A percentile compares a stretch with the other conserved stretches of the same genome.
Conservation (phyloP, 2,329 filamentous ascomycete species). For the Balansia obtecta region DNA sequence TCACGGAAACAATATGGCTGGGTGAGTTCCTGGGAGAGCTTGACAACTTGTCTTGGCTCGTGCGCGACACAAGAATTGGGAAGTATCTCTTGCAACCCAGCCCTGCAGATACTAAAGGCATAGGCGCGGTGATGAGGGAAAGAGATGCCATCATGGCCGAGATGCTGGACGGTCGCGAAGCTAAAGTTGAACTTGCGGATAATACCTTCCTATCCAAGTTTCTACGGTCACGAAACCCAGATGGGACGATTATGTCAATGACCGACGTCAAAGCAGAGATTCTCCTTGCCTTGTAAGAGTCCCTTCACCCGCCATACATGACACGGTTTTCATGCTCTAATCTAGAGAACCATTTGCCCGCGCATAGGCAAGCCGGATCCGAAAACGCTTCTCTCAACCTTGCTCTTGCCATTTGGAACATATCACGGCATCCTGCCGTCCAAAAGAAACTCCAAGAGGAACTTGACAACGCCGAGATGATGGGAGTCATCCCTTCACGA, state of each 20-base stretch:
- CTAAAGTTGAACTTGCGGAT: not conserved
- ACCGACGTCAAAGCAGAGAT: not conserved
- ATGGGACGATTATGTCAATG: not conserved
- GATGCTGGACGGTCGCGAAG: not conserved
- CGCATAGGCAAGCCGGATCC: not conserved
- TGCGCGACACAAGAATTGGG: not conserved
- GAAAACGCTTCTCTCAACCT: not conserved
- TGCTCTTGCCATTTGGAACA: not conserved
- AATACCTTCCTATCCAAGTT: not conserved
- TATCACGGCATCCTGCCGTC: not conserved
- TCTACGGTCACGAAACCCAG: not conserved
- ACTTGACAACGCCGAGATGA: not conserved
- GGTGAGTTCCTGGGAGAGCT: not conserved
- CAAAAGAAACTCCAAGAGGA: not conserved
- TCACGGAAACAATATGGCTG: not conserved
- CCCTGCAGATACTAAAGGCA: not conserved
- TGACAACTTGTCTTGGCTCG: not conserved
- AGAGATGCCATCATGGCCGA: not conserved
- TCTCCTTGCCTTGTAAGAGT: not conserved
- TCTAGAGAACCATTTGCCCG: not conserved
- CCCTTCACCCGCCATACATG: not conserved
- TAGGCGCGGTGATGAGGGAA: not conserved
- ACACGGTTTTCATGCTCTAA: not conserved
- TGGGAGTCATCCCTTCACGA: not conserved
- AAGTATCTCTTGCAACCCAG: not conserved